Base-by-base conservation (phyloP, 768 basidiomycete genomes). In the Trametes gibbosa region DNA sequence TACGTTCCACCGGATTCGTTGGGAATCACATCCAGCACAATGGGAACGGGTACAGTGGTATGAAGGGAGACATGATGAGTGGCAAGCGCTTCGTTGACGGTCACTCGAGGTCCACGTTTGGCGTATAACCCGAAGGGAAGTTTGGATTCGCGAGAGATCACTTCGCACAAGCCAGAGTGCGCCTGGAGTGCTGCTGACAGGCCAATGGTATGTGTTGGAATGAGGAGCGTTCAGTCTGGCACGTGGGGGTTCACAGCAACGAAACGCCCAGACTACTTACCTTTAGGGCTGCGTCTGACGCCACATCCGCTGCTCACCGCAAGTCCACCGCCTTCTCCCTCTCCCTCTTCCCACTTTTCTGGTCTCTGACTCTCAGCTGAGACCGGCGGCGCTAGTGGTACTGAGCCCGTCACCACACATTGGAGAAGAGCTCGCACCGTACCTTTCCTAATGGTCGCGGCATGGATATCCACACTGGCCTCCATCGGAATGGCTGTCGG, bases 401-500 rank as follows among this genome's bases (percentile, higher is more conserved):
- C 29, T 10, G 10, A 10, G 21, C 45, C 13, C 21, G 45, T n/a
- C n/a, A n/a, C n/a, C n/a, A n/a, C 45, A 40, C 10, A 5, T n/a
- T 19, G 14, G 23, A 12, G 13, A 46, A 24, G n/a, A n/a, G n/a
- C n/a, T 16, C 39, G 39, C 13, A 5, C 4, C 29, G n/a, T 40
- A 40, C 39, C 13, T 46, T 32, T 32, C 10, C 5, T 10, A 32
- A 78, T 80, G 74, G 64, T 76, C 51, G 72, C 80, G 41, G 70
- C 79, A 65, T 92, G 90, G 90, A 57, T 92, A n/a, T 82, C 87
- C 16, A 82, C 78, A 12, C 62, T 77, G 8, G 86, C 89, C 12
- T 89, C 90, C 13, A 68, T 89, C 43, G 89, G 89, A 37, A 93
- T 93, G 91, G 92, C 90, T 24, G 75, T 92, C 19, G 91, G 87